Evolutionary conservation across 2,329 filamentous ascomycete genomes (phyloP).

Genomic region (Tolypocladium pustulatum): DNA sequence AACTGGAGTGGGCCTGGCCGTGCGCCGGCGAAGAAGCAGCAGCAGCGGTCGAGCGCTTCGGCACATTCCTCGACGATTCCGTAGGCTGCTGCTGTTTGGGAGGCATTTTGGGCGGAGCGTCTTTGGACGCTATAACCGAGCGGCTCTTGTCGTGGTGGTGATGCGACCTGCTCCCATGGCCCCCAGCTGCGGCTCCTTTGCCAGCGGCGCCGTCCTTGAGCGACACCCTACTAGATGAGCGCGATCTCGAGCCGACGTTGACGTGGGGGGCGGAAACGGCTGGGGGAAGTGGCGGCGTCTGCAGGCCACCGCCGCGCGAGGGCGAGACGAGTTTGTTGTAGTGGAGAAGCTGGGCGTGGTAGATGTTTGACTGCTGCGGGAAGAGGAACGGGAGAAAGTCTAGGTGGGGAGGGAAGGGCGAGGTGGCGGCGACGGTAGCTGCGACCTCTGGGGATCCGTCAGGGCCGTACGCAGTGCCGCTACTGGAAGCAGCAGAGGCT

Average conservation of each 20-base stretch:
- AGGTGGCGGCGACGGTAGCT: slow-evolving; percentile 9
- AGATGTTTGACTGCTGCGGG: slow-evolving; percentile 47
- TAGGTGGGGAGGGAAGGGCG: slow-evolving; percentile 31
- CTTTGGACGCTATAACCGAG: slow-evolving; percentile 50
- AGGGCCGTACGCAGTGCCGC: slow-evolving; percentile 14
- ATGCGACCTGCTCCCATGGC: slow-evolving; percentile 55
- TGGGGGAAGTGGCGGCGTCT: slow-evolving; percentile 44
- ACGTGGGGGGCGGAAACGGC: slow-evolving; percentile 44
- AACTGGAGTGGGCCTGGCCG: slow-evolving; percentile 57
- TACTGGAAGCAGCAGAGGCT: slow-evolving; percentile 13
- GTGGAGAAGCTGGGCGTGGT: slow-evolving; percentile 52
- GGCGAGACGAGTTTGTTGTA: slow-evolving; percentile 57
- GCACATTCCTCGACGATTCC: slow-evolving; percentile 19
- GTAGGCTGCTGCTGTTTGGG: slow-evolving; percentile 29
- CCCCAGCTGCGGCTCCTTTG: slow-evolving; percentile 40
- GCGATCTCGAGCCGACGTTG: slow-evolving; percentile 45
- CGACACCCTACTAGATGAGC: slow-evolving; percentile 50
- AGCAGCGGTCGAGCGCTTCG: slow-evolving; percentile 16
- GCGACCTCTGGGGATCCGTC: slow-evolving; percentile 21
- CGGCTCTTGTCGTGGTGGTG: slow-evolving; percentile 50
- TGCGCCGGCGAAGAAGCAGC: slow-evolving; percentile 12
- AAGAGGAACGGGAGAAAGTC: slow-evolving; percentile 48
- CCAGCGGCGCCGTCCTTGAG: slow-evolving; percentile 37
- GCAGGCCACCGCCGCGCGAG: slow-evolving; percentile 43
- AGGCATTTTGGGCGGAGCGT: slow-evolving; percentile 39